Percentiles rank a stretch among this genome's conserved stretches.
Conservation (phyloP, 306 rosid species). For the Trifolium repens region DNA sequence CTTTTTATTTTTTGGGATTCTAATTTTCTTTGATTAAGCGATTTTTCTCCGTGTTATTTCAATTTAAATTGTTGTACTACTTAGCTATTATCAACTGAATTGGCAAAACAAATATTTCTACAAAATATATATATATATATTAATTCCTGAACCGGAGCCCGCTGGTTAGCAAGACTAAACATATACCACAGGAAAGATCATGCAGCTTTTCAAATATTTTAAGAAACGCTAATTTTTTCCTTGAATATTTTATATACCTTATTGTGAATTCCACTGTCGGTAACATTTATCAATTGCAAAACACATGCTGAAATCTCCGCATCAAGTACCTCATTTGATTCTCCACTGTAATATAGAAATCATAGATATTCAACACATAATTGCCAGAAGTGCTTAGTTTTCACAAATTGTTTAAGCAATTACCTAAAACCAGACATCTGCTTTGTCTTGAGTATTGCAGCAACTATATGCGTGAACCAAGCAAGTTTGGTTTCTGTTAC, state of each 20-base stretch:
- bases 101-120: no score
- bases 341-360: conserved; percentile 47
- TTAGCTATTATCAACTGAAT: no score
- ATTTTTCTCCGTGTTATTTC: neutral
- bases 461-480: conserved; percentile 57
- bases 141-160: neutral
- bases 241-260: conserved; percentile 39
- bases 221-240: conserved; percentile 17
- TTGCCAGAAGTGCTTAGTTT: conserved; percentile 6
- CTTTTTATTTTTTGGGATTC: neutral
- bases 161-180: neutral
- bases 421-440: conserved; percentile 53
- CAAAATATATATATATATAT: no score
- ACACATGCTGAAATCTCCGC: conserved; percentile 57
- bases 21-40: neutral
- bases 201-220: conserved; percentile 18
- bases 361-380: conserved; percentile 26
- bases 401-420: conserved; percentile 20
- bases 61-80: no score
- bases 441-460: conserved; percentile 53
- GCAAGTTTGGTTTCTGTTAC: conserved; percentile 55
- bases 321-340: conserved; percentile 54
- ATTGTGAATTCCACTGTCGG: conserved; percentile 55
- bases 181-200: conserved; percentile 11
- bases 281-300: conserved; percentile 48